phyloP scores from a whole-genome alignment of 495 filamentous ascomycete genomes.

The Penicillium egyptiacum region DNA sequence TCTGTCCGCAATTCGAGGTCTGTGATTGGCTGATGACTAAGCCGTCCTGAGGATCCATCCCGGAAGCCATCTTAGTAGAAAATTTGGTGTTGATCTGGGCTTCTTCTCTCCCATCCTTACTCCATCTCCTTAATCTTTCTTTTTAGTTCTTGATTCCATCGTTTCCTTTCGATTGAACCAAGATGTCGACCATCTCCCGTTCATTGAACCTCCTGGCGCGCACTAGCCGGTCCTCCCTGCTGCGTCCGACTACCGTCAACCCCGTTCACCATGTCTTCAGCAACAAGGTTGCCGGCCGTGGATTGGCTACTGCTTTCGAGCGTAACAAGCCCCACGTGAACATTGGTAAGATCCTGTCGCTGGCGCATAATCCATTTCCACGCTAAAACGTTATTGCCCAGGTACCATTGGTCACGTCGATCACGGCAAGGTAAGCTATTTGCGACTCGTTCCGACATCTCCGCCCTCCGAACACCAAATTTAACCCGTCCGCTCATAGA shows the following conservation, averaged over 20 bases:
- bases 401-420: slow-evolving; percentile 99
- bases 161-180: slow-evolving; percentile 40
- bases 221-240: slow-evolving; percentile 62
- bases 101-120: slow-evolving; percentile 26
- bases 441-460: slow-evolving; percentile 6
- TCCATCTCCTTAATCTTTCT: slow-evolving; percentile 35
- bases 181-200: slow-evolving; percentile 65
- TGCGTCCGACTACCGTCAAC: slow-evolving; percentile 60
- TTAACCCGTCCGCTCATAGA: slow-evolving; percentile 55
- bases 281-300: slow-evolving; percentile 65
- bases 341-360: slow-evolving; percentile 63
- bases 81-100: slow-evolving; percentile 40
- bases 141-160: slow-evolving; percentile 38
- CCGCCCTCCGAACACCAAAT: slow-evolving; percentile 11
- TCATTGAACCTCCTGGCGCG: slow-evolving; percentile 68
- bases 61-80: slow-evolving; percentile 29
- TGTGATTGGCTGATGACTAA: slow-evolving; percentile 50
- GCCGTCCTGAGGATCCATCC: slow-evolving; percentile 25
- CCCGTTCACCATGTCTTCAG: slow-evolving; percentile 69
- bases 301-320: slow-evolving; percentile 79
- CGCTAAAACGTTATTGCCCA: slow-evolving; percentile 32
- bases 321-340: slow-evolving; percentile 97
- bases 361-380: slow-evolving; percentile 1
- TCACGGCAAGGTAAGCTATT: slow-evolving; percentile 83
- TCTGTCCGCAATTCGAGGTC: slow-evolving; percentile 38